Percentiles rank a stretch among this genome's conserved stretches.
phyloP scores from a whole-genome alignment of 2,329 filamentous ascomycete genomes.

The Neofusicoccum parvum region DNA sequence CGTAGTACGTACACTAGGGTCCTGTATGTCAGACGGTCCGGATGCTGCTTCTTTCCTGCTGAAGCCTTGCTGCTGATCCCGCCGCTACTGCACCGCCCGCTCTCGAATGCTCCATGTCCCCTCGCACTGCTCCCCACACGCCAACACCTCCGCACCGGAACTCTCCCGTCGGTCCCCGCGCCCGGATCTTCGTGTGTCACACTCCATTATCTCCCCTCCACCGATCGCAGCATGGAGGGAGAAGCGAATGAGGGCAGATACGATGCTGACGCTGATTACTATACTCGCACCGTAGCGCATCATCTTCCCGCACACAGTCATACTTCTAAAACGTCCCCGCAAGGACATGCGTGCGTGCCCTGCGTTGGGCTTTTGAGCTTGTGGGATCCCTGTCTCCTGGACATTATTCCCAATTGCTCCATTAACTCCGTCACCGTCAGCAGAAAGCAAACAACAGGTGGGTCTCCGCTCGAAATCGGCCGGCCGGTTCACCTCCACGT shows the following conservation, averaged over 20 bases:
- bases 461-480: not conserved
- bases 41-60: not conserved
- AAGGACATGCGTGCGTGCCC: too few relatives aligned
- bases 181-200: not conserved
- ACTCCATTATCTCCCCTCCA: not conserved
- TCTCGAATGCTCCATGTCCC: not conserved
- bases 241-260: not conserved
- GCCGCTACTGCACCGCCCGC: not conserved
- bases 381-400: too few relatives aligned
- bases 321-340: constrained; percentile 7
- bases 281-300: not conserved
- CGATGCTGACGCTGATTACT: not conserved
- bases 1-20: not conserved
- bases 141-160: not conserved
- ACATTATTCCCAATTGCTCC: too few relatives aligned
- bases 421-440: too few relatives aligned
- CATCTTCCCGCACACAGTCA: constrained; percentile 16
- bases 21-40: constrained; percentile 10
- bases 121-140: not conserved
- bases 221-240: not conserved
- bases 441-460: too few relatives aligned
- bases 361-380: too few relatives aligned
- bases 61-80: constrained; percentile 9
- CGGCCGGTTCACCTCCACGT: not conserved
- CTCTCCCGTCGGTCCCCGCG: constrained; percentile 8